phyloP scores from a whole-genome alignment of 148 eudicot species.

The Dysphania ambrosioides region DNA sequence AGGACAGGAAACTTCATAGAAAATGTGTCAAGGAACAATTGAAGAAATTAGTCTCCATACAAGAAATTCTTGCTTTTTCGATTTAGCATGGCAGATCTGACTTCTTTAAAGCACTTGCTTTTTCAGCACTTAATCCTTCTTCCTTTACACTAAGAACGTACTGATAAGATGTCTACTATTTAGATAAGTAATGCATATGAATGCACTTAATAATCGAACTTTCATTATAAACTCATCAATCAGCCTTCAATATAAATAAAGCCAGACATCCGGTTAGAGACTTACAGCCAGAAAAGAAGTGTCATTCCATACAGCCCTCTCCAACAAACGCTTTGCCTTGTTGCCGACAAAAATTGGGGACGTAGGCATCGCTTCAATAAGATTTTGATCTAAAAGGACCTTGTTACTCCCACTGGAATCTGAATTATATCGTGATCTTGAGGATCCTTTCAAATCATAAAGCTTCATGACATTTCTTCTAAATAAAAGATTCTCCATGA shows the following conservation, averaged over 20 bases:
- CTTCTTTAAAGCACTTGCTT: too few relatives aligned
- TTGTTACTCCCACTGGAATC: constrained; percentile 84
- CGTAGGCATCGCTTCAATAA: constrained; percentile 97
- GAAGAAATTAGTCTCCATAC: too few relatives aligned
- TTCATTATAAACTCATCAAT: not conserved
- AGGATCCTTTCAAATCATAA: constrained; percentile 93
- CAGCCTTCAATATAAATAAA: not conserved
- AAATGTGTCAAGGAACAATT: too few relatives aligned
- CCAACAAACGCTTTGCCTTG: constrained; percentile 83
- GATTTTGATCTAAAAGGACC: constrained; percentile 89
- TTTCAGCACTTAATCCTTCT: not conserved
- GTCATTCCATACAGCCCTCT: constrained; percentile 96
- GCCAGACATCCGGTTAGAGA: constrained; percentile 7
- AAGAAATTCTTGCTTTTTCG: too few relatives aligned
- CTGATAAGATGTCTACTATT: too few relatives aligned
- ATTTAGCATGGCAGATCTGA: too few relatives aligned
- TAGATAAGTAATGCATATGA: too few relatives aligned
- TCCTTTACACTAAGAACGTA: not conserved
- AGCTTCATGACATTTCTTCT: constrained; percentile 71
- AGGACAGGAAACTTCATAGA: too few relatives aligned
- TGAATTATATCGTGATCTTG: constrained; percentile 85
- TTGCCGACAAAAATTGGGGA: constrained; percentile 91
- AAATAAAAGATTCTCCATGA: constrained; percentile 93
- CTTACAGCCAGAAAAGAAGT: constrained; percentile 95
- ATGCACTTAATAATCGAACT: not conserved